These are phyloP conservation scores for Alternaria sp. DNA, from an alignment of 2,329 filamentous ascomycete genomes.

Conservation along the genomic window DNA sequence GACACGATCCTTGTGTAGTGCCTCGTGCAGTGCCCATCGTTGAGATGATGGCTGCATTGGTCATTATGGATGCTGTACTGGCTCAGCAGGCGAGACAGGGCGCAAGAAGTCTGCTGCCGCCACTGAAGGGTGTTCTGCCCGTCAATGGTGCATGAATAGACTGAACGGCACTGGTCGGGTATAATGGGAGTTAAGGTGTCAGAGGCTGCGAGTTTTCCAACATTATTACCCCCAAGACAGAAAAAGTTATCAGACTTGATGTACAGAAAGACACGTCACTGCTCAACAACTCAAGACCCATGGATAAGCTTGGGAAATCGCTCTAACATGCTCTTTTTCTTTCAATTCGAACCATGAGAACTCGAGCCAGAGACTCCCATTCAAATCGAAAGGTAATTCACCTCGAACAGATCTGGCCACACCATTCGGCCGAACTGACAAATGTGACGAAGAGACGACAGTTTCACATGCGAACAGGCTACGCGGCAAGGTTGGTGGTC, in stretches of 20 bases:
- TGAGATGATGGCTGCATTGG: slow-evolving; percentile 89
- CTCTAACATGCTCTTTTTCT: no score
- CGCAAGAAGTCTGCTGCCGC: slow-evolving; percentile 48
- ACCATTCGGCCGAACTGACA: background rate
- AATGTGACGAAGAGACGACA: background rate
- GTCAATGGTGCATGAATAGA: slow-evolving; percentile 27
- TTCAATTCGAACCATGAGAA: background rate
- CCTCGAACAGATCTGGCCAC: background rate
- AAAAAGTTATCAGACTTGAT: slow-evolving; percentile 1
- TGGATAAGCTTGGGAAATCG: background rate
- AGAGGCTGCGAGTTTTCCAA: background rate
- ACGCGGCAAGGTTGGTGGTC: background rate
- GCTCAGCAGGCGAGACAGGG: slow-evolving; percentile 73
- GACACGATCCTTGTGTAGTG: slow-evolving; percentile 94
- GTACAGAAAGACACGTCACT: background rate
- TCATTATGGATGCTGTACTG: slow-evolving; percentile 86
- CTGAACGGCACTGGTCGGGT: background rate
- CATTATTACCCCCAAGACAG: slow-evolving; percentile 1
- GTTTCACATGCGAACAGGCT: background rate
- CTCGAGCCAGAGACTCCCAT: background rate
- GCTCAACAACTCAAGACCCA: background rate
- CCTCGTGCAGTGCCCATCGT: slow-evolving; percentile 87
- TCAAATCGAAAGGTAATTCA: background rate
- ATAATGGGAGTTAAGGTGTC: slow-evolving; percentile 7
- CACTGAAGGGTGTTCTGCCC: slow-evolving; percentile 51